Evolutionary conservation across 2,329 filamentous ascomycete genomes (phyloP).

Genomic region (Akanthomyces muscarius): DNA sequence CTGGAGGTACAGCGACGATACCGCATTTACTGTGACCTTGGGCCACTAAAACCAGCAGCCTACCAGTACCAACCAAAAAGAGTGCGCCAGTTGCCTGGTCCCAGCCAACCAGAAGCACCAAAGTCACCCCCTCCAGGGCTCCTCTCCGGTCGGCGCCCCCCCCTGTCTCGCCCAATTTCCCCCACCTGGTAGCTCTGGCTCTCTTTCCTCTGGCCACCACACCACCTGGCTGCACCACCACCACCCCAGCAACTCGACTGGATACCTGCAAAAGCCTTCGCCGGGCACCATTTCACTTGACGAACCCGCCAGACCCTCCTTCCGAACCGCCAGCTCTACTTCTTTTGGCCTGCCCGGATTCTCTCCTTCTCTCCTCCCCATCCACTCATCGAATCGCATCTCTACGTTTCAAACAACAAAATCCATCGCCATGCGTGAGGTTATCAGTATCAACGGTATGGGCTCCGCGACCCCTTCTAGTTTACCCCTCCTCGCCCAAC

Average conservation of each 20-base stretch:
- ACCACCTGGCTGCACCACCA: neutral
- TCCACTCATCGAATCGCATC: conserved; percentile 23
- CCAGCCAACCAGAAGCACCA: conserved; percentile 9
- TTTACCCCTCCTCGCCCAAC: conserved; percentile 29
- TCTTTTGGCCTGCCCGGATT: neutral
- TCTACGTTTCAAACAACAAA: conserved; percentile 23
- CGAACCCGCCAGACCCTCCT: conserved; percentile 17
- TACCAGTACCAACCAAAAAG: conserved; percentile 6
- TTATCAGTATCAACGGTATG: conserved; percentile 98
- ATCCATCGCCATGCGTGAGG: conserved; percentile 84
- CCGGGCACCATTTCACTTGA: neutral
- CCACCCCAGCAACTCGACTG: conserved; percentile 10
- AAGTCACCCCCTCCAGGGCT: neutral
- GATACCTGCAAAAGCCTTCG: conserved; percentile 17
- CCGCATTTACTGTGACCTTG: neutral
- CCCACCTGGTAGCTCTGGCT: conserved; percentile 34
- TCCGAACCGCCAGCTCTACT: conserved; percentile 10
- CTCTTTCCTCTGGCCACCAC: conserved; percentile 8
- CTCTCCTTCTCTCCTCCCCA: conserved; percentile 22
- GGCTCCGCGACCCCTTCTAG: conserved; percentile 20
- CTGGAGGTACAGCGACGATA: neutral
- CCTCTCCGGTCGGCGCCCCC: conserved; percentile 19
- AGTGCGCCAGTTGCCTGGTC: neutral
- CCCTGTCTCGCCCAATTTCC: conserved; percentile 42
- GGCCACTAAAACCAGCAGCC: conserved; percentile 1